These are phyloP conservation scores for Amanita jacksonii DNA, from an alignment of 768 basidiomycete genomes.

Conservation along the genomic window DNA sequence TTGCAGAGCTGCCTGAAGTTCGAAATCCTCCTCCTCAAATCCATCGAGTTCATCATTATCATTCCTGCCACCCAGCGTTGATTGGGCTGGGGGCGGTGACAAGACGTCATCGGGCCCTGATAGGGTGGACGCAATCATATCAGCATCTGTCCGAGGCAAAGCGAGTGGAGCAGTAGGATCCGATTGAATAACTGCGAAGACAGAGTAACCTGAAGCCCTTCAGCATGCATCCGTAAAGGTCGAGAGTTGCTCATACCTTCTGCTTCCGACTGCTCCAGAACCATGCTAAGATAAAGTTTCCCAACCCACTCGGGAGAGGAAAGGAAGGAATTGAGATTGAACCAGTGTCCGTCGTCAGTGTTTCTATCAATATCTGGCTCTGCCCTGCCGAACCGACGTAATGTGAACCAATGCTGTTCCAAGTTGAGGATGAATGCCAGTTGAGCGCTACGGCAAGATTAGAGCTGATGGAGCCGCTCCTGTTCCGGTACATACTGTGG, in stretches of 20 bases:
- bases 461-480: neutral
- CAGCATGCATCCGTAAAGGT: neutral
- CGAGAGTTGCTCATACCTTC: slow-evolving; percentile 48
- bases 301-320: slow-evolving; percentile 72
- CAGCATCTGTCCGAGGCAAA: slow-evolving; percentile 60
- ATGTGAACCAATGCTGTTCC: slow-evolving; percentile 83
- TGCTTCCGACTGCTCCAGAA: slow-evolving; percentile 76
- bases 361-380: slow-evolving; percentile 31
- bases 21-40: slow-evolving; percentile 78
- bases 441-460: slow-evolving; percentile 44
- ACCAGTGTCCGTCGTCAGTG: slow-evolving; percentile 64
- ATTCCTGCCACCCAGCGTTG: neutral
- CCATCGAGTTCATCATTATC: slow-evolving; percentile 19
- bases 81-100: neutral
- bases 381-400: slow-evolving; percentile 66
- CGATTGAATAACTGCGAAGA: slow-evolving; percentile 63
- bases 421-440: slow-evolving; percentile 84
- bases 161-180: slow-evolving; percentile 45
- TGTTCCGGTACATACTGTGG: slow-evolving; percentile 54
- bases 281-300: slow-evolving; percentile 76
- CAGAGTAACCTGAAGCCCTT: slow-evolving; percentile 54
- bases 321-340: slow-evolving; percentile 78
- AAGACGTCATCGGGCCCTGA: slow-evolving; percentile 39
- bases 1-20: slow-evolving; percentile 80
- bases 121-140: slow-evolving; percentile 57